Conservation (phyloP, 163 green algal genomes). For the Volvox carteri region DNA sequence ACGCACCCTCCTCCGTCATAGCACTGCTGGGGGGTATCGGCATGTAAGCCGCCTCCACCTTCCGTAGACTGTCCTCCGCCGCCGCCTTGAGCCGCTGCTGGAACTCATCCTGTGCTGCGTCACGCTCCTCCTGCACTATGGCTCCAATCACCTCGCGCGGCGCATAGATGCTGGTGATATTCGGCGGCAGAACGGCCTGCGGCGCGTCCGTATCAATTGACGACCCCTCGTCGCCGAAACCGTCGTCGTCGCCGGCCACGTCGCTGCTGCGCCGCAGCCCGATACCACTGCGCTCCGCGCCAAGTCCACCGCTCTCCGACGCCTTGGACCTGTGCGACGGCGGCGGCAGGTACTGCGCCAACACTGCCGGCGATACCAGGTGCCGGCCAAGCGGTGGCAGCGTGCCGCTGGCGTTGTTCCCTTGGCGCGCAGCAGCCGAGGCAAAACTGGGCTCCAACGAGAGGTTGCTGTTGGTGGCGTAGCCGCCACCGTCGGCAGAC, state of each 20-base stretch:
- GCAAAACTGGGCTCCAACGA: constrained; percentile 47
- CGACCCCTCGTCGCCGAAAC: neutral
- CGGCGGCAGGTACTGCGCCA: constrained; percentile 18
- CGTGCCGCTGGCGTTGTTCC: neutral
- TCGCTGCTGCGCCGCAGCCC: neutral
- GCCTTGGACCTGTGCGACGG: neutral
- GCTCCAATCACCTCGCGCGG: constrained; percentile 11
- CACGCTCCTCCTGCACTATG: neutral
- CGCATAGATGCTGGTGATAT: constrained; percentile 36
- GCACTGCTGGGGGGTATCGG: neutral
- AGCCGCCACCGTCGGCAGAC: neutral
- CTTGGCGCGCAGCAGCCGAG: constrained; percentile 5
- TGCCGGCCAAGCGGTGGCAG: constrained; percentile 23
- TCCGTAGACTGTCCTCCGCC: neutral
- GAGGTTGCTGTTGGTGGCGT: too few relatives aligned
- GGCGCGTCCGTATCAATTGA: neutral
- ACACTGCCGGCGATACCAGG: neutral
- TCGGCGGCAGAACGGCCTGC: constrained; percentile 32
- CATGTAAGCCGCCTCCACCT: neutral
- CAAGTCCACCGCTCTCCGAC: neutral
- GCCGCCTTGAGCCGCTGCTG: neutral
- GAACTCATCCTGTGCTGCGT: neutral
- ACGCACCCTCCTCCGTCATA: neutral
- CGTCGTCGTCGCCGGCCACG: neutral
- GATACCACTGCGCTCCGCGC: neutral